Conservation (phyloP, 164 flowering plant genomes). For the Kingdonia uniflora region DNA sequence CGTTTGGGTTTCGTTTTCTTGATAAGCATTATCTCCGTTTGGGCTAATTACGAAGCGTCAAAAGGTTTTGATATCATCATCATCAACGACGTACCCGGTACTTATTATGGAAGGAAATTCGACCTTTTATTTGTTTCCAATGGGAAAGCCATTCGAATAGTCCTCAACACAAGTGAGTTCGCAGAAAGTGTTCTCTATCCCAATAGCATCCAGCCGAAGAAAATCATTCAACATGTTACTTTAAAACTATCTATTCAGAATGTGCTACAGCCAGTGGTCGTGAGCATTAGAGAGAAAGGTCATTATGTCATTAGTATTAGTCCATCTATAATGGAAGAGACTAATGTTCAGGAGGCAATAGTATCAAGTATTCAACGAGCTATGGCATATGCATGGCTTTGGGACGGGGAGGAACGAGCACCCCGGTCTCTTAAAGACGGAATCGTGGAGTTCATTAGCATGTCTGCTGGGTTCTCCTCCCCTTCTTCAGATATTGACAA, state of each 20-base stretch:
- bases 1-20: slow-evolving; percentile 8
- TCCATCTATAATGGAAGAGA: slow-evolving; percentile 17
- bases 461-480: slow-evolving; percentile 14
- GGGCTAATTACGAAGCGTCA: slow-evolving; percentile 54
- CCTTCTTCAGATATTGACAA: not conserved
- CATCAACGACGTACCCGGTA: slow-evolving; percentile 21
- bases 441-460: slow-evolving; percentile 29
- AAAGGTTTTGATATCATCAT: slow-evolving; percentile 39
- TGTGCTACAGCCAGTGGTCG: not conserved
- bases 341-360: slow-evolving; percentile 14
- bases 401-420: slow-evolving; percentile 21
- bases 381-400: slow-evolving; percentile 44
- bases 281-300: slow-evolving; percentile 10
- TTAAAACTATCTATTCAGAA: slow-evolving; percentile 19
- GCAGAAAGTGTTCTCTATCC: slow-evolving; percentile 32
- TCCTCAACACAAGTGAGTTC: slow-evolving; percentile 24
- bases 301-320: slow-evolving; percentile 8
- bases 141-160: slow-evolving; percentile 33
- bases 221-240: slow-evolving; percentile 21
- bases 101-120: slow-evolving; percentile 27
- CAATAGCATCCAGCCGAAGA: slow-evolving; percentile 10
- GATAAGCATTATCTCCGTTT: slow-evolving; percentile 27
- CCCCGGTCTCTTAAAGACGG: slow-evolving; percentile 35
- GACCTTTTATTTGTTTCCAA: slow-evolving; percentile 35
- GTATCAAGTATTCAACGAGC: slow-evolving; percentile 22